Percentiles rank a stretch among this genome's conserved stretches.
These are phyloP conservation scores for Flaveria sonorensis DNA, from an alignment of 129 eudicot species.

Conservation along the genomic window DNA sequence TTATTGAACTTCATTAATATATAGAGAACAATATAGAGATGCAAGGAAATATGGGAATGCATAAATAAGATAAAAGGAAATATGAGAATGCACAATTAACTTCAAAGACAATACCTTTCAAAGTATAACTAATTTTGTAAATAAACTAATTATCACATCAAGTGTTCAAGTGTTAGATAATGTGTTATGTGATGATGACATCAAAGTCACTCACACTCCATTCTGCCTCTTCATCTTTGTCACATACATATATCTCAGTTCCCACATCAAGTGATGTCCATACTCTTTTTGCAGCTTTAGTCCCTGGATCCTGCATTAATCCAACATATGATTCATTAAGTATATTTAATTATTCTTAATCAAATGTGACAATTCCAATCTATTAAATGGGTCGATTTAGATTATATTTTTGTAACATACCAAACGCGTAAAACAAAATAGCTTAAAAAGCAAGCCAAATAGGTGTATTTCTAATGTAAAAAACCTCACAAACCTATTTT, in stretches of 20 bases:
- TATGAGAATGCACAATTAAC: not conserved
- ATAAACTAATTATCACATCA: not conserved
- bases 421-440: not conserved
- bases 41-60: too few relatives aligned
- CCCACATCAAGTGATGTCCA: slow-evolving; percentile 93
- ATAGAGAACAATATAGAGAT: not conserved
- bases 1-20: not conserved
- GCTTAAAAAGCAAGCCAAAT: not conserved
- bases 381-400: not conserved
- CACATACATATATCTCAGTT: slow-evolving; percentile 77
- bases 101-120: not conserved
- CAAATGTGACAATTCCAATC: not conserved
- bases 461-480: not conserved
- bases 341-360: not conserved
- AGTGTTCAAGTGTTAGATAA: not conserved
- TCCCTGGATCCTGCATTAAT: slow-evolving; percentile 82
- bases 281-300: slow-evolving; percentile 66
- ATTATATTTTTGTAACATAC: not conserved
- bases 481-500: not conserved
- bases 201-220: slow-evolving; percentile 87
- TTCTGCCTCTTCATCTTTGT: slow-evolving; percentile 77
- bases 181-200: slow-evolving; percentile 54
- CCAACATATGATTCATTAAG: not conserved
- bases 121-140: not conserved
- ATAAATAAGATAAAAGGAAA: too few relatives aligned